Base-by-base conservation (phyloP, 225 moss, liverwort and hornwort genomes). In the Anthoceros angustus region DNA sequence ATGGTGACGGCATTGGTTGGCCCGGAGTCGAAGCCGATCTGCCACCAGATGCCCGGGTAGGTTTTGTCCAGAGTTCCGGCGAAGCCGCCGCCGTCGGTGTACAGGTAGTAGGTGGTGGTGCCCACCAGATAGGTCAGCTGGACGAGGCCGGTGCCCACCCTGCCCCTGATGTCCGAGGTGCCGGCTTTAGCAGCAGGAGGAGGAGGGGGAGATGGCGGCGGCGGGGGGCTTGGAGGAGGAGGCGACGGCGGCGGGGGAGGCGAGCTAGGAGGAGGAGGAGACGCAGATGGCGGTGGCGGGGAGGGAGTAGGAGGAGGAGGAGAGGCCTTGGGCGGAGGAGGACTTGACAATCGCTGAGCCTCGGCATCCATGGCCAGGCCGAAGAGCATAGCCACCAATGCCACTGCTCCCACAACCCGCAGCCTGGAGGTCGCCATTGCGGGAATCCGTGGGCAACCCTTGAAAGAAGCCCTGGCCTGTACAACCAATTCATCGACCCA, bases 1-100 rank as follows among this genome's bases (percentile, higher is more conserved):
- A 55, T 55, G 55, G 55, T 55, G 55, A 55, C 55, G 16, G 55
- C 55, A 12, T 55, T 55, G 55, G 55, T 55, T 12, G 55, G 55
- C 16, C 55, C 8, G 16, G 55, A 15, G 55, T 55, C 55, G 16
- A 55, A 20, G n/a, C n/a, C 55, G 55, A 55, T 55, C 55, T 55
- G 55, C 55, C 55, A 55, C 55, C 55, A 55, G 12, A 12, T 55
- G 16, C 55, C 55, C 55, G 55, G 55, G 55, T 55, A 55, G 16
- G 55, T 55, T 7, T 9, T 55, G 55, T 55, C 55, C 55, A 55
- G 18, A 23, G 55, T 55, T 18, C 55, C 55, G 16, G 55, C 55
- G 55, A 55, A 55, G 55, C 55, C 55, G 55, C 55, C 55, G 55
- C 55, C 55, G 55, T 55, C 55, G 55, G 55, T 55, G 55, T 55